A percentile compares a stretch with the other conserved stretches of the same genome.
Conservation (phyloP, 306 rosid genomes). For the Mimosa pudica region DNA sequence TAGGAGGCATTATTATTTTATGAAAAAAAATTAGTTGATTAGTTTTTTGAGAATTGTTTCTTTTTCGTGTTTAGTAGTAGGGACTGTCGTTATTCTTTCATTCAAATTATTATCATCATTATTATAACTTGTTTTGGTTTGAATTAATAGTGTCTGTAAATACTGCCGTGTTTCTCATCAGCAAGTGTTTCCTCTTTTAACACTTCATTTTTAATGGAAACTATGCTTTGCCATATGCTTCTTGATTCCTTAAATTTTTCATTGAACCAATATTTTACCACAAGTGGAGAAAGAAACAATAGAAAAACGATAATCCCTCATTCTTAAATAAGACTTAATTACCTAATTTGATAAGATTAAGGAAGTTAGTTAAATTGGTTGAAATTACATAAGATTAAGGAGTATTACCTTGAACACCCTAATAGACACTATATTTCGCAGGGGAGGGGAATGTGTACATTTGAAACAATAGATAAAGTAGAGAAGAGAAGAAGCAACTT, state of each 20-base stretch:
- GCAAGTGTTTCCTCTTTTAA: slow-evolving; percentile 38
- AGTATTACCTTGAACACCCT: too few relatives aligned
- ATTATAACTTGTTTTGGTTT: slow-evolving; percentile 43
- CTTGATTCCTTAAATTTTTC: neutral
- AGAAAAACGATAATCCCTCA: neutral
- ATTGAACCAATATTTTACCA: neutral
- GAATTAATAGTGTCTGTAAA: slow-evolving; percentile 42
- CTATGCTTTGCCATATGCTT: neutral
- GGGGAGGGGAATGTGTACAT: neutral
- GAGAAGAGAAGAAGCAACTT: too few relatives aligned
- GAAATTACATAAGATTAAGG: too few relatives aligned
- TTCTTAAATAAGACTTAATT: too few relatives aligned
- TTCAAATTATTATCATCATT: slow-evolving; percentile 50
- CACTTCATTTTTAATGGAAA: slow-evolving; percentile 33
- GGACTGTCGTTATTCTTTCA: slow-evolving; percentile 59
- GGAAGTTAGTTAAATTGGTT: too few relatives aligned
- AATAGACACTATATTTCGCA: too few relatives aligned
- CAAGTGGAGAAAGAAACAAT: neutral
- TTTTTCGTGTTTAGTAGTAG: slow-evolving; percentile 19
- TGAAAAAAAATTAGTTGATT: slow-evolving; percentile 18
- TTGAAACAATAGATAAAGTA: too few relatives aligned
- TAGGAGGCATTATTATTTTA: neutral
- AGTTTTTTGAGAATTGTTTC: neutral
- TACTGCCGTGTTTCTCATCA: slow-evolving; percentile 30
- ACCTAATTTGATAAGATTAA: too few relatives aligned